Base-by-base conservation (phyloP, 352 stramenopile genomes). In the Globisporangium camurandrum region DNA sequence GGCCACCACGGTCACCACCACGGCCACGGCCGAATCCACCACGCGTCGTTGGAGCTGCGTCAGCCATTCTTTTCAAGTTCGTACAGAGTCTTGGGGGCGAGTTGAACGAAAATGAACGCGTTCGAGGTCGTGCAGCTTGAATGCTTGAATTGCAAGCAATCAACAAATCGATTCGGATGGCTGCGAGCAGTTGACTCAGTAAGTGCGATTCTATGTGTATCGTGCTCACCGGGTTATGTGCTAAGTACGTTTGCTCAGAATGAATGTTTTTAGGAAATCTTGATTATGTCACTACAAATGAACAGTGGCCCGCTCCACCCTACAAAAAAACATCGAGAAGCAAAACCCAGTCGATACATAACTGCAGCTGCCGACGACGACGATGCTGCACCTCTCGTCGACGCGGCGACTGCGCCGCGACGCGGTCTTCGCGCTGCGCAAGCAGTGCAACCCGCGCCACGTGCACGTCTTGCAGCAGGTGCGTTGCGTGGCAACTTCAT, bases 21-120 rank as follows among this genome's bases (percentile, higher is more conserved):
- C 92, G 76, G 61, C 88, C 88, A 75, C 85, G 81, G 68, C 90
- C 92, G 66, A 97, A 97, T 65, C 92, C 93, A 83, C 92, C 88
- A 69, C 93, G 86, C 79, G 95, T 87, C 79, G 73, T 61, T 44
- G 67, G 66, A 65, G 71, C 67, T 64, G 71, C 69, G 60, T 89
- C 80, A 87, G 80, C 78, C 83, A 92, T 90, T 80, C 36, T 86
- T 81, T 8, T 22, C n/a, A 41, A 41, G 56, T 75, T 81, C 23
- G 20, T 31, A n/a, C n/a, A n/a, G n/a, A n/a, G n/a, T n/a, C 31
- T 50, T 48, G 68, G 37, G 57, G 59, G 58, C 59, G 61, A 66
- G 71, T 69, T 63, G 77, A 89, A 89, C 75, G 74, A 92, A 89
- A 87, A 75, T 10, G 22, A 30, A n/a, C 23, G 30, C 3, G 27